Percentiles rank a stretch among this genome's conserved stretches.
phyloP scores from a whole-genome alignment of 2,329 filamentous ascomycete genomes.

The Boeremia lycopersici region DNA sequence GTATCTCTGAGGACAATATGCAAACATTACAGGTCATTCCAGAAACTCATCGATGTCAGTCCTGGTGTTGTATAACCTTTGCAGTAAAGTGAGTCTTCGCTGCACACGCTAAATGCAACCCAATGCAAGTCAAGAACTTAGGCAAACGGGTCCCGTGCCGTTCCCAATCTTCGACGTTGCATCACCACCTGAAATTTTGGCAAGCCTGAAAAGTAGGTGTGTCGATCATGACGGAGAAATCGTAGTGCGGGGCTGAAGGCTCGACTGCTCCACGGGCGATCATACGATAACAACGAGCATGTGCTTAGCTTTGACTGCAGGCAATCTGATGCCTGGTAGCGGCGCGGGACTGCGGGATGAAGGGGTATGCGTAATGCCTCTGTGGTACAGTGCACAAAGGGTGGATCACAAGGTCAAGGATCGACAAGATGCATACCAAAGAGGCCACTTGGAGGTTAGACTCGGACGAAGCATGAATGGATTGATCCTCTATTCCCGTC shows the following conservation, averaged over 20 bases:
- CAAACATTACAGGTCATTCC: background rate
- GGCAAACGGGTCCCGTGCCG: background rate
- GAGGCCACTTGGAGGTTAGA: too few relatives aligned
- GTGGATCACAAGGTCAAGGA: background rate
- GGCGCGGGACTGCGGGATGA: background rate
- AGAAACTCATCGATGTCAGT: background rate
- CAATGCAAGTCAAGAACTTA: background rate
- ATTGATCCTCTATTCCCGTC: too few relatives aligned
- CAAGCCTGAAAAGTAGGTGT: slow-evolving; percentile 13
- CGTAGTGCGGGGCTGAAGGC: slow-evolving; percentile 17
- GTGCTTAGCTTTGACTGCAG: background rate
- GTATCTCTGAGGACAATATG: background rate
- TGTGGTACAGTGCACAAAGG: background rate
- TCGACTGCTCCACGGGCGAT: slow-evolving; percentile 12
- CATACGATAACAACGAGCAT: background rate
- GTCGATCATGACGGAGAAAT: slow-evolving; percentile 26
- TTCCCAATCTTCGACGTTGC: slow-evolving; percentile 5
- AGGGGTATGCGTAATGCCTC: background rate
- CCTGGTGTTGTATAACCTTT: slow-evolving; percentile 10
- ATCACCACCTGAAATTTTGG: slow-evolving; percentile 12
- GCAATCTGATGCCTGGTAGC: background rate
- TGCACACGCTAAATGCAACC: background rate
- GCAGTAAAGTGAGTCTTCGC: slow-evolving; percentile 7
- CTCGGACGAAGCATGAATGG: too few relatives aligned
- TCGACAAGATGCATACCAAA: too few relatives aligned